These are phyloP conservation scores for Physcomitrellopsis africana DNA, from an alignment of 225 moss, liverwort and hornwort species.

Conservation along the genomic window DNA sequence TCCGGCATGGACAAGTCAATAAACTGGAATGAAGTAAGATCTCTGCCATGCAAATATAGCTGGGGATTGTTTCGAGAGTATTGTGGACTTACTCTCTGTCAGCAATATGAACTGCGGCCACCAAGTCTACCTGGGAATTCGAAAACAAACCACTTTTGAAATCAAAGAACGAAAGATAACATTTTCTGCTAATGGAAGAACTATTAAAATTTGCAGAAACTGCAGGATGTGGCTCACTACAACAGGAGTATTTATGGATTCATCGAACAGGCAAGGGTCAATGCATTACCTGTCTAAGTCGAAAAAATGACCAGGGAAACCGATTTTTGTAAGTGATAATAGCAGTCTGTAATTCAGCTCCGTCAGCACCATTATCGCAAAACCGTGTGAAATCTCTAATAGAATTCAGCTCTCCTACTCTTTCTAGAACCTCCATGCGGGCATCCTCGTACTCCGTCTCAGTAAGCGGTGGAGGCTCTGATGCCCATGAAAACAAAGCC, in stretches of 20 bases:
- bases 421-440: conserved; percentile 57
- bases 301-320: conserved; percentile 78
- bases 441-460: conserved; percentile 54
- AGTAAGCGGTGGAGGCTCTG: conserved; percentile 46
- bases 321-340: conserved; percentile 82
- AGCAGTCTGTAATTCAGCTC: conserved; percentile 96
- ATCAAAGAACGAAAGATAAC: not conserved
- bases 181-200: too few relatives aligned
- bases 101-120: conserved; percentile 97
- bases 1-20: conserved; percentile 1
- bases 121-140: conserved; percentile 79
- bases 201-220: not conserved
- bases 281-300: conserved; percentile 52
- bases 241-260: too few relatives aligned
- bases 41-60: too few relatives aligned
- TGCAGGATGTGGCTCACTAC: too few relatives aligned
- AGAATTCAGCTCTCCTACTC: conserved; percentile 74
- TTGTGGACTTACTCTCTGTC: conserved; percentile 76
- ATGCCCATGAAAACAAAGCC: conserved; percentile 57
- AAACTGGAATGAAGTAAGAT: conserved; percentile 1
- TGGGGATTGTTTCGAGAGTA: not conserved
- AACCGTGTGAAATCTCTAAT: conserved; percentile 96
- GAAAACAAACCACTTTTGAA: too few relatives aligned
- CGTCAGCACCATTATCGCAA: conserved; percentile 76
- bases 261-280: not conserved